These are phyloP conservation scores for Phyllachora maydis DNA, from an alignment of 2,329 filamentous ascomycete genomes.

Conservation along the genomic window DNA sequence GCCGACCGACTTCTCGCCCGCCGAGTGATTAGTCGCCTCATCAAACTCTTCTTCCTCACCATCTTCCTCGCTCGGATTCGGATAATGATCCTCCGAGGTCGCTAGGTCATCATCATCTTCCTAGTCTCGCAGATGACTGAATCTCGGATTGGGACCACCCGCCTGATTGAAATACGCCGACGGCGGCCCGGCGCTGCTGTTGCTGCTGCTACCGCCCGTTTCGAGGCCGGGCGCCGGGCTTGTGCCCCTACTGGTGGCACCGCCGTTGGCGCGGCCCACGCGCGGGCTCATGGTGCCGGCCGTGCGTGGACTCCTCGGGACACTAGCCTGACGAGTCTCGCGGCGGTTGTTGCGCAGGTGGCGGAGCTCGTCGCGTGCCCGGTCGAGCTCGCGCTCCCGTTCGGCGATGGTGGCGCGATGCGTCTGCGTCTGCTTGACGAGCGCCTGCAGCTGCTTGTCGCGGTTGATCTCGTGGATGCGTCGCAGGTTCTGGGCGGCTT, in stretches of 20 bases:
- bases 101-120: too few species aligned
- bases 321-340: constrained; percentile 33
- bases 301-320: constrained; percentile 34
- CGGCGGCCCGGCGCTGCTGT: constrained; percentile 6
- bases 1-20: too few species aligned
- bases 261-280: constrained; percentile 6
- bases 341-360: constrained; percentile 25
- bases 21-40: too few species aligned
- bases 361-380: constrained; percentile 25
- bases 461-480: constrained; percentile 25
- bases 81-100: too few species aligned
- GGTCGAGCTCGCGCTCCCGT: constrained; percentile 27
- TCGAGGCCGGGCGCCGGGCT: constrained; percentile 20
- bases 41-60: too few species aligned
- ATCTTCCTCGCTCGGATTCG: too few species aligned
- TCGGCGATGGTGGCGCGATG: constrained; percentile 22
- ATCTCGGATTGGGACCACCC: too few species aligned
- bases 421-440: constrained; percentile 17
- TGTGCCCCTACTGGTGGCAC: constrained; percentile 24
- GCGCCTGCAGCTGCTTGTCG: constrained; percentile 12
- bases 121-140: too few species aligned
- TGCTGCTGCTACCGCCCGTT: constrained; percentile 11
- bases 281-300: constrained; percentile 31
- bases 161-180: too few species aligned
- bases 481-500: constrained; percentile 21